phyloP scores from a whole-genome alignment of 805 yeast genomes.

The Ogataea paraovalis region DNA sequence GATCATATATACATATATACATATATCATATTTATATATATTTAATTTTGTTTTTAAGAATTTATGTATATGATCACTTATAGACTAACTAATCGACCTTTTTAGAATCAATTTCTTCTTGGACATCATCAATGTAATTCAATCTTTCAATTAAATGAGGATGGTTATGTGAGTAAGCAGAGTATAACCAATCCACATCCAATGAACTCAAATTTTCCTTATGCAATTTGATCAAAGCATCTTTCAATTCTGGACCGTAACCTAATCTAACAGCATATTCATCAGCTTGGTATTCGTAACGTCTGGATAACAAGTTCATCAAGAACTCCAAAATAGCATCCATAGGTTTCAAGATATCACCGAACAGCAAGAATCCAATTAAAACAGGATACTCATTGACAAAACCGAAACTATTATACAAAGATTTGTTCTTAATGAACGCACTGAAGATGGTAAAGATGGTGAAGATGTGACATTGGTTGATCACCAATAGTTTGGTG shows the following conservation, averaged over 20 bases:
- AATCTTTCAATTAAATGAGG: conserved; percentile 91
- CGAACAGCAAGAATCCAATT: conserved; percentile 77
- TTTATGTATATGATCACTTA: neutral
- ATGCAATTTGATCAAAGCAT: conserved; percentile 70
- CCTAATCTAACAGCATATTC: conserved; percentile 76
- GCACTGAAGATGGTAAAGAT: conserved; percentile 73
- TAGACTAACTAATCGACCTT: conserved; percentile 13
- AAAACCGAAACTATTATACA: conserved; percentile 80
- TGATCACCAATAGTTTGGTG: conserved; percentile 62
- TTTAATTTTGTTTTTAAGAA: neutral
- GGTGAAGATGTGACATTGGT: conserved; percentile 60
- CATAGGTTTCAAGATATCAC: conserved; percentile 73
- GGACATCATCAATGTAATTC: conserved; percentile 53
- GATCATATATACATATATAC: too few relatives aligned
- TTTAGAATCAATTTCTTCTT: conserved; percentile 14
- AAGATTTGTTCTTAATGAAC: conserved; percentile 73
- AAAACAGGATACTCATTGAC: conserved; percentile 60
- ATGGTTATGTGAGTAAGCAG: conserved; percentile 85
- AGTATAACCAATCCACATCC: conserved; percentile 86
- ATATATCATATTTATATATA: too few relatives aligned
- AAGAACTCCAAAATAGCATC: conserved; percentile 64
- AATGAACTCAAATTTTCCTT: conserved; percentile 80
- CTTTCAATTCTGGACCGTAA: conserved; percentile 60
- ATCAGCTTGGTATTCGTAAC: conserved; percentile 93
- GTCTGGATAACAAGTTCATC: conserved; percentile 71